These are phyloP conservation scores for Trametes versicolor DNA, from an alignment of 1,284 basidiomycete genomes.

Conservation along the genomic window DNA sequence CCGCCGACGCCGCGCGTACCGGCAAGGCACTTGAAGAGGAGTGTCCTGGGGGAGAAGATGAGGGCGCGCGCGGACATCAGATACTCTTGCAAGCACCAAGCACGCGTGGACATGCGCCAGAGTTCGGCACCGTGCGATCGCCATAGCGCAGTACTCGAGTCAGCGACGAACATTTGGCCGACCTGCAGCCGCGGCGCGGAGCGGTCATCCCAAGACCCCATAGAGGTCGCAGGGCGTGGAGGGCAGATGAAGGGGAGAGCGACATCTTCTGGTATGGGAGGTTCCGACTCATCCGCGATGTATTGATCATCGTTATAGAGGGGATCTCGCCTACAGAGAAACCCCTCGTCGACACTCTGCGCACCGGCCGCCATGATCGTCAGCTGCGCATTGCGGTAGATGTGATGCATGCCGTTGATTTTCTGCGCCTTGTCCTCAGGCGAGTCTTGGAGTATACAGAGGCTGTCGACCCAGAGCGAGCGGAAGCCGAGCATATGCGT, in stretches of 20 bases:
- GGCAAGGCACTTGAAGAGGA: slow-evolving; percentile 28
- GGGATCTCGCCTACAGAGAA: slow-evolving; percentile 5
- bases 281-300: background rate
- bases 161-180: slow-evolving; percentile 14
- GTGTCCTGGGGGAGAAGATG: slow-evolving; percentile 24
- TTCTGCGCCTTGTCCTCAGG: slow-evolving; percentile 12
- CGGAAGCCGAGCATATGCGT: slow-evolving; percentile 9
- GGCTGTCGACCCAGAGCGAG: slow-evolving; percentile 12
- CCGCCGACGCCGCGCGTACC: no score
- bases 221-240: background rate
- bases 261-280: background rate
- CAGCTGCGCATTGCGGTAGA: slow-evolving; percentile 12
- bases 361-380: slow-evolving; percentile 10
- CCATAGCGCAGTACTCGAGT: background rate
- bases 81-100: slow-evolving; percentile 30
- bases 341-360: background rate
- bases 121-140: no score
- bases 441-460: slow-evolving; percentile 19
- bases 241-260: slow-evolving; percentile 3
- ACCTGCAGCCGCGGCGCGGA: background rate
- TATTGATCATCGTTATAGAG: no score
- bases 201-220: background rate
- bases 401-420: slow-evolving; percentile 7
- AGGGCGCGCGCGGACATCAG: slow-evolving; percentile 27
- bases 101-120: slow-evolving; percentile 1